phyloP scores from a whole-genome alignment of 2,329 filamentous ascomycete species.

The Xylaria sp. region DNA sequence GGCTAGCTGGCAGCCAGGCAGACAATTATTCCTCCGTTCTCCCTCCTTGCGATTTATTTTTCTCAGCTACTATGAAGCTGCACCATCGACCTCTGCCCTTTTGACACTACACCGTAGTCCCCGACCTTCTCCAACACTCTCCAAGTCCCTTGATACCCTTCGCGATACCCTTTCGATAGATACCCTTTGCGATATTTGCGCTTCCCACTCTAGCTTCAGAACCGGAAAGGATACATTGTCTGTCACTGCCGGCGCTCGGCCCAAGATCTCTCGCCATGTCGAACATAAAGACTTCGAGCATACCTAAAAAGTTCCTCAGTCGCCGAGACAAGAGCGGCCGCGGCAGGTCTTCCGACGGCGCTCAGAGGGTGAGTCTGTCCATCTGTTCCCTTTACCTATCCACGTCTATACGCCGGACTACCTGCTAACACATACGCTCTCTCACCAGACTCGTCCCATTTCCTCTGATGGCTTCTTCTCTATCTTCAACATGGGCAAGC shows the following conservation, averaged over 20 bases:
- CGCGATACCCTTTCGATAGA: not conserved
- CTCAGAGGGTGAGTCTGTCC: conserved; percentile 43
- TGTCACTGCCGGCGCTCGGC: conserved; percentile 1
- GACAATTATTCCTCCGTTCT: not conserved
- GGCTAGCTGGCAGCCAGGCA: not conserved
- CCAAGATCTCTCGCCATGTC: conserved; percentile 7
- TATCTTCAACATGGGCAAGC: conserved; percentile 58
- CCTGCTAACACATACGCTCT: conserved; percentile 5
- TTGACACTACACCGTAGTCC: not conserved
- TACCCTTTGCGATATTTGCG: not conserved
- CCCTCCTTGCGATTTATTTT: not conserved
- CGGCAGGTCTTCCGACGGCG: conserved; percentile 51
- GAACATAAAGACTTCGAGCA: conserved; percentile 46
- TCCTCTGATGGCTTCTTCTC: conserved; percentile 55
- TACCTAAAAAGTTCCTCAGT: conserved; percentile 63
- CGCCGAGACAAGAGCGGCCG: conserved; percentile 61
- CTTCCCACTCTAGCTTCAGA: not conserved
- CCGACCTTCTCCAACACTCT: not conserved
- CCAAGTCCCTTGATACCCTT: not conserved
- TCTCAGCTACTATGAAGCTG: conserved; percentile 10
- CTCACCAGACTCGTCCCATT: conserved; percentile 44
- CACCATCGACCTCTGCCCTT: not conserved
- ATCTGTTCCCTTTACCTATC: not conserved
- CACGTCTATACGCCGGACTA: not conserved
- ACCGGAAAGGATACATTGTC: not conserved